Conservation (phyloP, 1,284 basidiomycete species). For the Tetrapyrgos nigripes region DNA sequence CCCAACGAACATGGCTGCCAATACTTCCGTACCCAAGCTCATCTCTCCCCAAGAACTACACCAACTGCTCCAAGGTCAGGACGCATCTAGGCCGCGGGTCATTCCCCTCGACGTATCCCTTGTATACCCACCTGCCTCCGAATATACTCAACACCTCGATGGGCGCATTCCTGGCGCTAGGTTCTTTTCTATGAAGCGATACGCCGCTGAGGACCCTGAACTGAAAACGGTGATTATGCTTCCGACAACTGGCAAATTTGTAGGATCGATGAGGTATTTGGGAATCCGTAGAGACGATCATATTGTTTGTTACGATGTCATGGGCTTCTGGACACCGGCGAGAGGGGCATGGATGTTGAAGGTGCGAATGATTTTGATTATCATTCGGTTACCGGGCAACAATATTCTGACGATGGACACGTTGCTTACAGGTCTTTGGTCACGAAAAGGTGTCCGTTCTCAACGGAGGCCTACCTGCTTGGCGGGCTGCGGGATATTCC, state of each 20-base stretch:
- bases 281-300: neutral
- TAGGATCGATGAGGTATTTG: neutral
- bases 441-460: neutral
- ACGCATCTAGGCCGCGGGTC: neutral
- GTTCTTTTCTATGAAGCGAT: neutral
- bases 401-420: too few relatives aligned
- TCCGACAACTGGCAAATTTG: neutral
- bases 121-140: constrained; percentile 1
- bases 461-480: neutral
- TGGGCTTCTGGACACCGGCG: neutral
- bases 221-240: neutral
- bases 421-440: neutral
- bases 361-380: neutral
- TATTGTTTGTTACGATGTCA: constrained; percentile 1
- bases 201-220: neutral
- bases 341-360: constrained; percentile 3
- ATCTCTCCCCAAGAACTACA: neutral
- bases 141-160: neutral
- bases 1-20: too few relatives aligned
- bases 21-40: neutral
- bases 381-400: too few relatives aligned
- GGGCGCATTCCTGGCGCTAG: neutral
- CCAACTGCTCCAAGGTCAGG: neutral
- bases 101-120: constrained; percentile 1
- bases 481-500: neutral